Base-by-base conservation (phyloP, 306 rosid species). In the Casuarina glauca region DNA sequence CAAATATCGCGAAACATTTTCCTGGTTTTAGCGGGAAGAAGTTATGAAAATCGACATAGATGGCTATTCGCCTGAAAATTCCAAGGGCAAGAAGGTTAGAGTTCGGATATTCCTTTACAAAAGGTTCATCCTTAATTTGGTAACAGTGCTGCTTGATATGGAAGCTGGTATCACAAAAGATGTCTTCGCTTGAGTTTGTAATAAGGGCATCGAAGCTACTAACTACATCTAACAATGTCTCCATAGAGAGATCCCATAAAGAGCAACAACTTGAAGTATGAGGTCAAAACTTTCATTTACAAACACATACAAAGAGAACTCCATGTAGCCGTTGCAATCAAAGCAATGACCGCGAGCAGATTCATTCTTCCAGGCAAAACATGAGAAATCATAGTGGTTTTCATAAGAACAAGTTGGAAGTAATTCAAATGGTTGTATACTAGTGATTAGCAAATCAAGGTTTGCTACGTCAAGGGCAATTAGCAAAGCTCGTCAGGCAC, bases 361-460 rank as follows among this genome's bases (percentile, higher is more conserved):
- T 12, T 15, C 44, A 0, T 5, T 17, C 5, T 63, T 5, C 17
- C 74, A 39, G 74, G 64, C 16, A 12, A 39, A 63, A 67, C 2
- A 49, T 19, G 42, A 72, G 38, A 51, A 42, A 38, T 44, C 4
- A 69, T 41, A 72, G 70, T 61, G 66, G 42, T 50, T 61, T 38
- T 66, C 45, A 41, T 55, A 20, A 43, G 70, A 62, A 75, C 43
- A 43, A 67, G 42, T 15, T 75, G 16, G 49, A 16, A 50, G 38
- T 41, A 53, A 46, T 62, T 48, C 39, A 35, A 68, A 8, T 67
- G 75, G 52, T 11, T 26, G 16, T n/a, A 62, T 68, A 84, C 38
- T 36, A 63, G 13, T 57, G 55, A 78, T 77, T 64, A 45, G 49
- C 67, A 26, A 49, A 72, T 74, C 78, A 64, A 79, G 73, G 74